Conservation (phyloP, 2,329 filamentous ascomycete genomes). For the Trichophyton simii region DNA sequence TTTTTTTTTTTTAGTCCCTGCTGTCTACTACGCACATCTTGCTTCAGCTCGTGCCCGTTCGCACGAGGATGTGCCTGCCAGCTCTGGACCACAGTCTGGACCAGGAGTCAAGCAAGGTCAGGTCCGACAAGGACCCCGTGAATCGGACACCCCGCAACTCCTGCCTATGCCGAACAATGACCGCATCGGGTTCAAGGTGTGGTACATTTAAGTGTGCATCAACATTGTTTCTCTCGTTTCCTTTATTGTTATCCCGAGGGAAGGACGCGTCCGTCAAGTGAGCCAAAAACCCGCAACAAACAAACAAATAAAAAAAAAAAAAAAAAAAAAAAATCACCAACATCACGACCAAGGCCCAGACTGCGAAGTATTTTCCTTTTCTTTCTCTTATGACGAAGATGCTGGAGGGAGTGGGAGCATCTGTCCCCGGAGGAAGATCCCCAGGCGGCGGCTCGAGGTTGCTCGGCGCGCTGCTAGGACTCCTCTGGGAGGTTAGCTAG, state of each 20-base stretch:
- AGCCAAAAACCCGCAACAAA: background rate
- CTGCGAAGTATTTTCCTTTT: background rate
- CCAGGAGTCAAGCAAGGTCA: slow-evolving; percentile 24
- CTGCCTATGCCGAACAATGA: slow-evolving; percentile 24
- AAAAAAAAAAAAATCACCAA: background rate
- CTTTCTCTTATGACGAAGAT: background rate
- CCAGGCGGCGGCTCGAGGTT: slow-evolving; percentile 2
- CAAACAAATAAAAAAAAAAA: background rate
- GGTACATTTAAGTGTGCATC: slow-evolving; percentile 25
- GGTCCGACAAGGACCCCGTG: slow-evolving; percentile 18
- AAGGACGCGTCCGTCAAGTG: background rate
- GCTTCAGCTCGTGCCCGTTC: slow-evolving; percentile 66
- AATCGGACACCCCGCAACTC: slow-evolving; percentile 22
- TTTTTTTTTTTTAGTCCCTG: slow-evolving; percentile 42
- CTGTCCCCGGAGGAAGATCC: background rate
- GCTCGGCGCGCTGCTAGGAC: slow-evolving; percentile 4
- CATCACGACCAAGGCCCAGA: no score
- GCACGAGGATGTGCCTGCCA: slow-evolving; percentile 48
- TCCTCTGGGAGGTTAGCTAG: background rate
- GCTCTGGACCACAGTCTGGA: slow-evolving; percentile 30
- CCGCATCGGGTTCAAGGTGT: slow-evolving; percentile 26
- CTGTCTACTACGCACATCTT: slow-evolving; percentile 91
- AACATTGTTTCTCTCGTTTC: background rate
- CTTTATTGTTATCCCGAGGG: background rate
- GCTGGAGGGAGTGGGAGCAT: background rate